phyloP scores from a whole-genome alignment of 176 grass and related monocot genomes.

The Eleusine coracana region DNA sequence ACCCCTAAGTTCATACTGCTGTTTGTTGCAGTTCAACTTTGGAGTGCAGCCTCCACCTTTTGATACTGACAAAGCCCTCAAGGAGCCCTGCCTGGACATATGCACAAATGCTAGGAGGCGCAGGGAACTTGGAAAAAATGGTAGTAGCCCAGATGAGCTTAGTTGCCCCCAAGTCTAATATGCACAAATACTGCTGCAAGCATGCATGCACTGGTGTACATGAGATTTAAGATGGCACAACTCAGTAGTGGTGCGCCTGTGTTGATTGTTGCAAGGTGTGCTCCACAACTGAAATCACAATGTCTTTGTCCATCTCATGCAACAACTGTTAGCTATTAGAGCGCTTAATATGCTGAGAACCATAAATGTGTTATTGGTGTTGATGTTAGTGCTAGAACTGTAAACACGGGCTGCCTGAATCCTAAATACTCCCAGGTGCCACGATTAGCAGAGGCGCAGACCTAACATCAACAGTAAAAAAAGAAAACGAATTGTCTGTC shows the following conservation, averaged over 20 bases:
- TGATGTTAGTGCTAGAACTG: too few relatives aligned
- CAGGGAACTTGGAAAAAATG: constrained; percentile 38
- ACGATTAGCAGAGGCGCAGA: too few relatives aligned
- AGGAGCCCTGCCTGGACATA: constrained; percentile 79
- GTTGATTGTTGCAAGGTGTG: neutral
- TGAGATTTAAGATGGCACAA: neutral
- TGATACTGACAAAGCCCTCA: constrained; percentile 63
- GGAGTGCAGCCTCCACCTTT: constrained; percentile 57
- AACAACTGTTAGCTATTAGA: neutral
- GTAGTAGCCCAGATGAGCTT: constrained; percentile 18
- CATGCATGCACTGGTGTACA: neutral
- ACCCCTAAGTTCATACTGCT: constrained; percentile 6
- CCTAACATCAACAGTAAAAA: too few relatives aligned
- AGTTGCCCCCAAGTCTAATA: constrained; percentile 49
- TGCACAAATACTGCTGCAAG: too few relatives aligned
- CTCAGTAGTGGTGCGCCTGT: neutral
- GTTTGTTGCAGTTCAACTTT: constrained; percentile 73
- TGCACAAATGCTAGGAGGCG: constrained; percentile 62
- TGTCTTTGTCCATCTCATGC: neutral
- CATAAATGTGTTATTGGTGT: too few relatives aligned
- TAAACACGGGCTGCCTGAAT: too few relatives aligned
- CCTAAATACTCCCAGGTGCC: too few relatives aligned
- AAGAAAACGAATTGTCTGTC: neutral
- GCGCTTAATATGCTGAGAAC: too few relatives aligned
- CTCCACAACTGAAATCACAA: neutral